phyloP scores from a whole-genome alignment of 2,329 filamentous ascomycete species.

The Stachybotrys elegans region DNA sequence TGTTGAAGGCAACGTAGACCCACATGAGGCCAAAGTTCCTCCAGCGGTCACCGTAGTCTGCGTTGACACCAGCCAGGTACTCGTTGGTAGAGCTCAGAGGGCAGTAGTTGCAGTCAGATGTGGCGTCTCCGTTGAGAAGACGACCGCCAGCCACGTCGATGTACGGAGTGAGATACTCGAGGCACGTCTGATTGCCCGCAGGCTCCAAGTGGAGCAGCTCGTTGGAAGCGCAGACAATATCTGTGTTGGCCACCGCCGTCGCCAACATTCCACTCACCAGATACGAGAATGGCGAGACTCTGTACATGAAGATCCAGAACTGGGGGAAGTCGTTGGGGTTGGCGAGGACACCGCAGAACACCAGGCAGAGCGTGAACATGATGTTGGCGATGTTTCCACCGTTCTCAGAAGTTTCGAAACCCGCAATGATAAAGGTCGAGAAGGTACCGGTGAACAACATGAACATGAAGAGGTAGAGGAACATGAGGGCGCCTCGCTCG shows the following conservation, averaged over 20 bases:
- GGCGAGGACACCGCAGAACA: conserved; percentile 21
- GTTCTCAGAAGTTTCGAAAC: conserved; percentile 59
- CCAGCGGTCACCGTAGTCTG: conserved; percentile 57
- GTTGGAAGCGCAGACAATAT: conserved; percentile 61
- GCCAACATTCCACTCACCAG: conserved; percentile 68
- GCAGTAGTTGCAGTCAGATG: conserved; percentile 51
- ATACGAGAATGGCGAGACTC: conserved; percentile 78
- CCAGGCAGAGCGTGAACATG: conserved; percentile 56
- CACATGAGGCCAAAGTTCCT: conserved; percentile 63
- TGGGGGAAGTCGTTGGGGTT: conserved; percentile 48
- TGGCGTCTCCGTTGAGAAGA: conserved; percentile 43
- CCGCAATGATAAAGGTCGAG: conserved; percentile 68
- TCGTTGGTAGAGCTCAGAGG: conserved; percentile 44
- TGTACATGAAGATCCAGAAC: conserved; percentile 49
- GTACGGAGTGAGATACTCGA: conserved; percentile 50
- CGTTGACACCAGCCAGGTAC: conserved; percentile 42
- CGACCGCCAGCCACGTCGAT: conserved; percentile 46
- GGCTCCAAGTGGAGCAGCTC: conserved; percentile 68
- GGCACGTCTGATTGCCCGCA: conserved; percentile 51
- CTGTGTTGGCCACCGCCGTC: conserved; percentile 61
- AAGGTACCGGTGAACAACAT: conserved; percentile 79
- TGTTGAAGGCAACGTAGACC: conserved; percentile 54
- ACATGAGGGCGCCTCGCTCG: conserved; percentile 73
- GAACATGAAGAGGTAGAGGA: conserved; percentile 71
- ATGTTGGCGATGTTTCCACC: conserved; percentile 63